phyloP scores from a whole-genome alignment of 495 filamentous ascomycete species.

The Neurospora pannonica region DNA sequence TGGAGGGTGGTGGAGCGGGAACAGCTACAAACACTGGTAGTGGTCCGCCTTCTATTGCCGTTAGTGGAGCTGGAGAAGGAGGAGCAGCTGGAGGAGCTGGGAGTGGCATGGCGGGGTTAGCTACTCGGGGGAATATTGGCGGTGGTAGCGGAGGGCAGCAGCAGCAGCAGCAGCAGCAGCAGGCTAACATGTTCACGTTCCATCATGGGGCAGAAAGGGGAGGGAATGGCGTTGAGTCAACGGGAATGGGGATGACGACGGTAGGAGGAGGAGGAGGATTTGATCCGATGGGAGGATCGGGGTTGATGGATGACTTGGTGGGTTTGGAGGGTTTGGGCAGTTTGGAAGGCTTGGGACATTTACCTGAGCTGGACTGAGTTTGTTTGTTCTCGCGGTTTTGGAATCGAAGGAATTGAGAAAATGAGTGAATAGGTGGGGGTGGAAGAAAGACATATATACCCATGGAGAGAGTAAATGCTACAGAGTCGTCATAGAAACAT shows the following conservation, averaged over 20 bases:
- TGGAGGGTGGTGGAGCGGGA: constrained; percentile 6
- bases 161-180: not conserved
- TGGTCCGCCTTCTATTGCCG: not conserved
- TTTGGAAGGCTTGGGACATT: constrained; percentile 19
- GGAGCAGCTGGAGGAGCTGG: not conserved
- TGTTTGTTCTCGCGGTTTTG: not conserved
- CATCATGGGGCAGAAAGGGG: not conserved
- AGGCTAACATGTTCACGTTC: not conserved
- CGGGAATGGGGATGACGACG: not conserved
- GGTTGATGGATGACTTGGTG: constrained; percentile 2
- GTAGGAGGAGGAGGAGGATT: not conserved
- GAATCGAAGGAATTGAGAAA: not conserved
- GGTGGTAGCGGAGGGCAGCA: not conserved
- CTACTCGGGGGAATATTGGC: not conserved
- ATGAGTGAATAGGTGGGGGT: not conserved
- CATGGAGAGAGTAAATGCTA: not conserved
- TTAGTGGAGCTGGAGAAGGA: not conserved
- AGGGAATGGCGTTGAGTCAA: not conserved
- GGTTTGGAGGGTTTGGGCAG: constrained; percentile 16
- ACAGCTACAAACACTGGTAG: not conserved
- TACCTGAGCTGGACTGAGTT: constrained; percentile 20
- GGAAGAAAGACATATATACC: too few species aligned
- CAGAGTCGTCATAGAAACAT: not conserved
- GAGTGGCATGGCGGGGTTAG: not conserved
- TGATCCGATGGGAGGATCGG: constrained; percentile 5